Conservation (phyloP, 352 stramenopile genomes). For the Phytopythium kandeliae region DNA sequence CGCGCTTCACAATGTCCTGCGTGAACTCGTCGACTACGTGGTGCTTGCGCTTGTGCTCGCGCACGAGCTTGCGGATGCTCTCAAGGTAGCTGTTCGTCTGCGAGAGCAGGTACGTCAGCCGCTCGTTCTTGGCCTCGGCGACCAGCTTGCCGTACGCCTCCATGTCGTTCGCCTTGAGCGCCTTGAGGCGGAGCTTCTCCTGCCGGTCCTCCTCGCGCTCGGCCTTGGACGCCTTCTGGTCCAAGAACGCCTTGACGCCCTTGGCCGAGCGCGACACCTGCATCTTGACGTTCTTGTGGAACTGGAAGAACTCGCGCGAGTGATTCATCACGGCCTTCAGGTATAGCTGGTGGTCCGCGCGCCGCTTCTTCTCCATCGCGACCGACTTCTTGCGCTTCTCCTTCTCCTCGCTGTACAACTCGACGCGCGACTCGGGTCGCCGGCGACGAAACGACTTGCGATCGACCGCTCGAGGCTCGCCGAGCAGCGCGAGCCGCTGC, state of each 20-base stretch:
- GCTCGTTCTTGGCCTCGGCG: conserved; percentile 97
- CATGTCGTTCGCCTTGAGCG: conserved; percentile 96
- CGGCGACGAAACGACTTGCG: conserved; percentile 72
- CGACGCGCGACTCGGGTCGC: conserved; percentile 49
- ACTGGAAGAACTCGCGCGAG: conserved; percentile 82
- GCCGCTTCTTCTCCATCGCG: conserved; percentile 77
- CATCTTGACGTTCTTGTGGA: conserved; percentile 80
- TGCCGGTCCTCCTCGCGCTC: conserved; percentile 85
- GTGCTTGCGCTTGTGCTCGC: conserved; percentile 85
- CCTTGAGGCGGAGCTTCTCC: conserved; percentile 86
- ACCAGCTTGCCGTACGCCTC: conserved; percentile 96
- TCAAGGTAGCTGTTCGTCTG: conserved; percentile 96
- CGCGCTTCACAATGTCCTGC: conserved; percentile 29
- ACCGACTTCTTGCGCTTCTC: conserved; percentile 81
- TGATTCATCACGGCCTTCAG: conserved; percentile 79
- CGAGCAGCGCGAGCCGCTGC: conserved; percentile 53
- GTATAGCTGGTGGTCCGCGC: conserved; percentile 72
- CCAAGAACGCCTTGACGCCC: conserved; percentile 68
- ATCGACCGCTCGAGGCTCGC: conserved; percentile 59
- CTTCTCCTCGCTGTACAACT: conserved; percentile 64
- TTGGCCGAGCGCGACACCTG: conserved; percentile 66
- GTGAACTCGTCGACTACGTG: conserved; percentile 52
- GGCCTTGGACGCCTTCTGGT: conserved; percentile 67
- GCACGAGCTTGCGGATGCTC: conserved; percentile 92
- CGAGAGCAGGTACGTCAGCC: conserved; percentile 94